Conservation (phyloP, 2,329 filamentous ascomycete genomes). For the Diaporthe citriasiana region DNA sequence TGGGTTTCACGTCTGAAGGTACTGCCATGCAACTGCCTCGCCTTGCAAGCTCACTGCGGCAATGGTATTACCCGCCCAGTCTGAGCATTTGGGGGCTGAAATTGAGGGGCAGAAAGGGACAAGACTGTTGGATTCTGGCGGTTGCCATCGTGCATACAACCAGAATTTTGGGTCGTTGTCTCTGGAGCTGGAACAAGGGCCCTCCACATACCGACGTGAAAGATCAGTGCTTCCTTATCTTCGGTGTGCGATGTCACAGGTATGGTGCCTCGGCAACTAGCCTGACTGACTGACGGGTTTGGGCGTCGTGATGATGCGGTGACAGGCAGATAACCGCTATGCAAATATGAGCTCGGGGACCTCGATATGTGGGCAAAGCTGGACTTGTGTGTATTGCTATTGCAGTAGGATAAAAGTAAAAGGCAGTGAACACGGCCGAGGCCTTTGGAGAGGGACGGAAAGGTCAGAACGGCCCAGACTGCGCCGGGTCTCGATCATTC, state of each 20-base stretch:
- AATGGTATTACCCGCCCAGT: background rate
- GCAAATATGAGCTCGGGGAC: background rate
- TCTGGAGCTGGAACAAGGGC: background rate
- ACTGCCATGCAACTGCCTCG: slow-evolving; percentile 25
- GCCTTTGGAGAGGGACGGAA: slow-evolving; percentile 13
- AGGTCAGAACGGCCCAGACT: slow-evolving; percentile 3
- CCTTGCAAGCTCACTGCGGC: slow-evolving; percentile 19
- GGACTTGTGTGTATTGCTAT: background rate
- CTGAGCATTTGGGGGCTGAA: slow-evolving; percentile 15
- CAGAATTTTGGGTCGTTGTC: background rate
- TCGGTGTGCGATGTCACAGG: slow-evolving; percentile 1
- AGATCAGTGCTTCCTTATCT: slow-evolving; percentile 6
- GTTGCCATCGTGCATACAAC: slow-evolving; percentile 11
- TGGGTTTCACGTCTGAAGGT: slow-evolving; percentile 25
- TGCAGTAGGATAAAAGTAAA: slow-evolving; percentile 15
- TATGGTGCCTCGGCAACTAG: slow-evolving; percentile 21
- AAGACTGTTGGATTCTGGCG: background rate
- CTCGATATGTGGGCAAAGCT: background rate
- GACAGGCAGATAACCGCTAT: background rate
- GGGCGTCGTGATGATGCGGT: background rate
- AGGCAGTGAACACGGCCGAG: background rate
- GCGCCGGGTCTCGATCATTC: slow-evolving; percentile 1
- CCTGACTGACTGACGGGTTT: slow-evolving; percentile 1
- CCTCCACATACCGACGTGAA: slow-evolving; percentile 19
- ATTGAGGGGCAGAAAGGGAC: background rate